These are phyloP conservation scores for Sporothrix variecibatus DNA, from an alignment of 2,329 filamentous ascomycete genomes.

Conservation along the genomic window DNA sequence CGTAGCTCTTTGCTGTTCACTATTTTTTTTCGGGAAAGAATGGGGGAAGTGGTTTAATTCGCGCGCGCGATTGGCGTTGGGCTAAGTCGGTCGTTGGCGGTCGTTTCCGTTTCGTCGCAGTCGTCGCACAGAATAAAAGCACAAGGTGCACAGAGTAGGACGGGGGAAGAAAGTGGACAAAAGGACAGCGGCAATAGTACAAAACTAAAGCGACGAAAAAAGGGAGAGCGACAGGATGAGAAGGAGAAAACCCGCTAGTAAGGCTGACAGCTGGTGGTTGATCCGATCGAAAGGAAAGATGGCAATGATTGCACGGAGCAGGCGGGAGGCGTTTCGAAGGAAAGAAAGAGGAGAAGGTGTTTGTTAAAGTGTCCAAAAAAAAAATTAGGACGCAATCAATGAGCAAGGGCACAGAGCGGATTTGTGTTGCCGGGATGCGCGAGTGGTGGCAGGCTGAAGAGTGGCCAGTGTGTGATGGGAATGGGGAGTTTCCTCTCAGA, in stretches of 20 bases:
- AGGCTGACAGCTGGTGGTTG: conserved; percentile 3
- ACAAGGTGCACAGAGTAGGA: neutral
- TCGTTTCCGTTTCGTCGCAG: conserved; percentile 10
- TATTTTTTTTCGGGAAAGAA: neutral
- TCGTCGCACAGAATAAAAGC: neutral
- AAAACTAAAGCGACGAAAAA: neutral
- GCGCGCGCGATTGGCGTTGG: conserved; percentile 21
- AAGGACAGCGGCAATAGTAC: neutral
- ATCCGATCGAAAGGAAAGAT: neutral
- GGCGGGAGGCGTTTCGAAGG: neutral
- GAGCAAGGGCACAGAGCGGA: neutral
- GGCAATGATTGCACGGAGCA: neutral
- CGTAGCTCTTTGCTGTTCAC: neutral
- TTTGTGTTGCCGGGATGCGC: conserved; percentile 9
- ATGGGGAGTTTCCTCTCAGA: neutral
- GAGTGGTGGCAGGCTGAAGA: neutral
- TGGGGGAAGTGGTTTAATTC: conserved; percentile 5
- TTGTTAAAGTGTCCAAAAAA: neutral
- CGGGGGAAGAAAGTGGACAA: neutral
- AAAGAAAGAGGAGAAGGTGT: neutral
- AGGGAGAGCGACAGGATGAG: neutral
- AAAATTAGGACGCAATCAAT: conserved; percentile 2
- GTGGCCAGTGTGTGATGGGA: neutral
- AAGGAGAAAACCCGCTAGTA: conserved; percentile 13
- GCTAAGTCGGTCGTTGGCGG: neutral